Evolutionary conservation across 768 basidiomycete species (phyloP), one percentile per base, ranked within the genome.

Genomic region (Leccinum barrowsii): DNA sequence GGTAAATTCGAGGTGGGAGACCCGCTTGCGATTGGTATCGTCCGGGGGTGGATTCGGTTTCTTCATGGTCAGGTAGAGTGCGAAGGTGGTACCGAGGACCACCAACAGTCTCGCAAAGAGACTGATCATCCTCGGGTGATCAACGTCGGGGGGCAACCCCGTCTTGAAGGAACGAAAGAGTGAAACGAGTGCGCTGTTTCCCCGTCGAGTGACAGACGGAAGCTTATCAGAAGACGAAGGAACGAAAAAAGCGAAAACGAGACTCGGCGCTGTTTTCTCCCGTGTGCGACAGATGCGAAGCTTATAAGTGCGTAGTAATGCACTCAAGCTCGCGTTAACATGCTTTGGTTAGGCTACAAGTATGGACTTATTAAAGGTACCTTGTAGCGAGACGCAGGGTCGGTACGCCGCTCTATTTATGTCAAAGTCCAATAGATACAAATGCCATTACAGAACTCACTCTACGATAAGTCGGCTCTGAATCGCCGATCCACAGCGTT

Each of bases 21-120:
- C 24, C 12, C 32, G 17, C 24, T 34, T 46, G 17, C 49, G 22
- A 2, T 37, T n/a, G 28, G 24, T 12, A 1, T 37, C 3, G 17
- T 35, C 15, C 7, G 56, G 62, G 7, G 59, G 30, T 1, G 62
- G 62, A 30, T 63, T 60, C 7, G 58, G 60, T 5, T 48, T 48
- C 34, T 15, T 19, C 32, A 22, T 35, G 17, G 51, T 7, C n/a
- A 50, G 5, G 24, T 30, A 11, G 11, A 50, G 7, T 5, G 28
- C 26, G 15, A 30, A 1, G 13, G n/a, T 13, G 24, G 26, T 50
- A 2, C 48, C 48, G 8, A 26, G 4, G 15, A 28, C 48, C 2
- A 49, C 4, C 48, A 49, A 24, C 22, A 49, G 24, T 49, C 21
- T 49, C 7, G 24, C 22, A 17, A 26, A 22, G 1, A 42, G n/a